Evolutionary conservation across 768 basidiomycete genomes (phyloP), one percentile per base, ranked within the genome.

Genomic region (Xerocomellus amylosporus): DNA sequence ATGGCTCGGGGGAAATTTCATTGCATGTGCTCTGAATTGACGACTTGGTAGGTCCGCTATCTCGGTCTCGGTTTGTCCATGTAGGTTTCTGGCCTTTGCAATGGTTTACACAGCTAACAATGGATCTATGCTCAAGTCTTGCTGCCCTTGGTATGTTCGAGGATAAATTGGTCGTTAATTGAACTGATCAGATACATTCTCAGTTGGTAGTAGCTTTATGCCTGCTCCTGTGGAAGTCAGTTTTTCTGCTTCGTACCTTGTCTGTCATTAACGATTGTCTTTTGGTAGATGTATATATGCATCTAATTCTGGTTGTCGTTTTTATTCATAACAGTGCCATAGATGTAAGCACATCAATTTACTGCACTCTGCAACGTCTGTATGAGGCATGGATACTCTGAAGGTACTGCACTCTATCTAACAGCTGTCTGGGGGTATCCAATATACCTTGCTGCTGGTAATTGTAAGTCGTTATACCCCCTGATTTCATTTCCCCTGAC

Each of bases 231-330:
- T 38, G 3, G 5, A 6, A 8, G 59, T 61, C 8, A 15, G 54
- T 43, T 8, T 24, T 44, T 10, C 8, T 34, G 12, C 7, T 31
- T 37, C 30, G 5, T 12, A n/a, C 20, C 6, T 20, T 13, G 17
- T 15, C 9, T 10, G 1, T 28, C 4, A 10, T 36, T 38, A 14
- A 37, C 28, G 8, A 22, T 24, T 7, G 5, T 39, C 14, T 7
- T 17, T 12, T 26, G 1, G 5, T 39, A 60, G 58, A 37, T 24
- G 42, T 60, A 37, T 24, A 38, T 60, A 48, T 44, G 53, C 5
- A 19, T 28, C 10, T 14, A 7, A 36, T 2, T 17, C 2, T 0
- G n/a, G 22, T 8, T 22, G 15, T 3, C 17, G 20, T n/a, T 10
- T 10, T 31, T 31, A 9, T 10, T 31, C 9, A 31, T 31, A 9